These are phyloP conservation scores for Secale cereale DNA, from an alignment of 176 grass and related monocot species.

Conservation along the genomic window DNA sequence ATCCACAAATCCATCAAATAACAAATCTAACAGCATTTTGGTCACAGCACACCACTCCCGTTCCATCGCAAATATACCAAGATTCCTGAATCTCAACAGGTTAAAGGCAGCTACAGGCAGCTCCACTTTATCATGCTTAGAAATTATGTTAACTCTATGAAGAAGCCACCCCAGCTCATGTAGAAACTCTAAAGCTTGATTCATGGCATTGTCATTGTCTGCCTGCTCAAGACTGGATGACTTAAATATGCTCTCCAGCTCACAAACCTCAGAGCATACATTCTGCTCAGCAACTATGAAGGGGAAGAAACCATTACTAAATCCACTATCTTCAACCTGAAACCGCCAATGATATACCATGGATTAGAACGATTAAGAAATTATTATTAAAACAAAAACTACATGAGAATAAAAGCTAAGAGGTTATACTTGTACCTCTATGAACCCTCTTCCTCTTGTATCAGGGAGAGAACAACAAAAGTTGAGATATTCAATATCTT, in stretches of 20 bases:
- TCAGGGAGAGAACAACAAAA: slow-evolving; percentile 69
- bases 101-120: slow-evolving; percentile 30
- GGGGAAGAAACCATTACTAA: slow-evolving; percentile 84
- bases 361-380: neutral
- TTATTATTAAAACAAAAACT: slow-evolving; percentile 9
- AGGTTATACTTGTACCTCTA: slow-evolving; percentile 61
- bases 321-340: slow-evolving; percentile 88
- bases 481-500: slow-evolving; percentile 48
- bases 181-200: slow-evolving; percentile 80
- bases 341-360: slow-evolving; percentile 18
- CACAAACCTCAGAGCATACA: slow-evolving; percentile 83
- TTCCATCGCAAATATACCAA: slow-evolving; percentile 73
- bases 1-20: slow-evolving; percentile 81
- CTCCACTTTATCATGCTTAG: slow-evolving; percentile 29
- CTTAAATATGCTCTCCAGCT: slow-evolving; percentile 72
- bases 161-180: slow-evolving; percentile 97
- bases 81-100: slow-evolving; percentile 63
- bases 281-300: slow-evolving; percentile 97
- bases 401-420: slow-evolving; percentile 2
- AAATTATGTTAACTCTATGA: slow-evolving; percentile 52
- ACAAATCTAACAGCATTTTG: slow-evolving; percentile 72
- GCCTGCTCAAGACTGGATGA: slow-evolving; percentile 22
- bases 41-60: slow-evolving; percentile 84
- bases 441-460: slow-evolving; percentile 92
- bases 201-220: slow-evolving; percentile 46